Evolutionary conservation across 1,284 basidiomycete species (phyloP).

Genomic region (Microbotryomycetes sp.): DNA sequence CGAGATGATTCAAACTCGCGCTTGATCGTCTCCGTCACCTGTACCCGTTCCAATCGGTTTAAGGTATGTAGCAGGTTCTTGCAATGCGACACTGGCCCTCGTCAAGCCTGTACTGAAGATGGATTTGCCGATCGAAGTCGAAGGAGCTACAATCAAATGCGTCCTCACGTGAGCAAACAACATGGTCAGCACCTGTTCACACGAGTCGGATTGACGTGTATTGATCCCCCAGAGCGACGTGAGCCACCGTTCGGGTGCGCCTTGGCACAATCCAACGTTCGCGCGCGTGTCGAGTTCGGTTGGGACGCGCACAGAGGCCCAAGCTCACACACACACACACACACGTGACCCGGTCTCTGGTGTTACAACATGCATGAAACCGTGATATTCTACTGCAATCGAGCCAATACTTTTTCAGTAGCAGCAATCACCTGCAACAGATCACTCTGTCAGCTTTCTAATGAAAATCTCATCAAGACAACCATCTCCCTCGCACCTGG

Average conservation of each 20-base stretch:
- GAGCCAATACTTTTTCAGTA: constrained; percentile 48
- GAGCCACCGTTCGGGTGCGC: too few relatives aligned
- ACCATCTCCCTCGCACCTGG: constrained; percentile 48
- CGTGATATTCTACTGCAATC: constrained; percentile 5
- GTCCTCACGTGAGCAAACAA: constrained; percentile 71
- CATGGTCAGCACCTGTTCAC: constrained; percentile 41
- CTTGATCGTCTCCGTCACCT: constrained; percentile 65
- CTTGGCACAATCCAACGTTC: too few relatives aligned
- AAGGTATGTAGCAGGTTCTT: constrained; percentile 62
- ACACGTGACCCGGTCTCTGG: constrained; percentile 2
- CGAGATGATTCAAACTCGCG: constrained; percentile 50
- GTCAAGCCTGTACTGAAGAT: constrained; percentile 75
- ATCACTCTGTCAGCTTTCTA: background rate
- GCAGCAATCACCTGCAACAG: constrained; percentile 58
- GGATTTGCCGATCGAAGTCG: constrained; percentile 89
- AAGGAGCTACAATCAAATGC: constrained; percentile 85
- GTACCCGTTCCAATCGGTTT: constrained; percentile 84
- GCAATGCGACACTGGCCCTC: constrained; percentile 52
- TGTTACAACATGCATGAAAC: background rate
- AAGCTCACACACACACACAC: too few relatives aligned
- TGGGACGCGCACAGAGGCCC: background rate
- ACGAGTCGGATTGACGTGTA: too few relatives aligned
- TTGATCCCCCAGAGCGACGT: too few relatives aligned
- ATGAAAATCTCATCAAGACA: rapidly evolving
- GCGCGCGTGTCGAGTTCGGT: too few relatives aligned